phyloP scores from a whole-genome alignment of 1,284 basidiomycete genomes.

The Fomitopsis pinicola region DNA sequence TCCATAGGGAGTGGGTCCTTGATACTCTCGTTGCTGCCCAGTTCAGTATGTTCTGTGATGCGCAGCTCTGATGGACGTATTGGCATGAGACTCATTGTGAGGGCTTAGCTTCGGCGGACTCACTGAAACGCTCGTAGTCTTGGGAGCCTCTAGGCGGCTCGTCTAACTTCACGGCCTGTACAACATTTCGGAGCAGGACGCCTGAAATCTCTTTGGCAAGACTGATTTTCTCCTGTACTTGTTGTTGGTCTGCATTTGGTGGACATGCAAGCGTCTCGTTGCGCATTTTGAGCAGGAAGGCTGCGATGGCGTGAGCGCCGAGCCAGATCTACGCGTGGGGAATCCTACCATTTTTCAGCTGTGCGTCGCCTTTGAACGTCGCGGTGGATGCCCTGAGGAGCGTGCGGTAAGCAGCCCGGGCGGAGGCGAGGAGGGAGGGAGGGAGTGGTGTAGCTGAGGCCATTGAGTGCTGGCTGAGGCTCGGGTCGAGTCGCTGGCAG shows the following conservation, averaged over 20 bases:
- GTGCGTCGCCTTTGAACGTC: slow-evolving; percentile 54
- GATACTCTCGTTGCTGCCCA: slow-evolving; percentile 70
- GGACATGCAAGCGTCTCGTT: slow-evolving; percentile 41
- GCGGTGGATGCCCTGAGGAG: slow-evolving; percentile 58
- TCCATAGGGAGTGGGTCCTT: slow-evolving; percentile 46
- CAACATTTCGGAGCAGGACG: slow-evolving; percentile 68
- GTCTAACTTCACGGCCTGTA: slow-evolving; percentile 53
- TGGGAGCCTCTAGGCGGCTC: slow-evolving; percentile 23
- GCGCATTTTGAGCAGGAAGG: slow-evolving; percentile 67
- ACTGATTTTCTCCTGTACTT: slow-evolving; percentile 50
- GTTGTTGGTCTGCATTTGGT: slow-evolving; percentile 37
- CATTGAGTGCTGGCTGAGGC: neutral
- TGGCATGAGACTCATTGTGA: neutral
- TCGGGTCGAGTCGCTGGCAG: neutral
- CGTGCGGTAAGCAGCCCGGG: slow-evolving; percentile 68
- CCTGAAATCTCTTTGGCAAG: slow-evolving; percentile 61
- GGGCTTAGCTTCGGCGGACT: slow-evolving; percentile 13
- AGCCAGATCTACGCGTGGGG: neutral
- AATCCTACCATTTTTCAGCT: slow-evolving; percentile 21
- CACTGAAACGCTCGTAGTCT: slow-evolving; percentile 54
- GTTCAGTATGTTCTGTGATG: slow-evolving; percentile 65
- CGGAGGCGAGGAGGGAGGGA: slow-evolving; percentile 22
- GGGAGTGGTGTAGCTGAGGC: slow-evolving; percentile 10
- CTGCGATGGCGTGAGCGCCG: slow-evolving; percentile 30
- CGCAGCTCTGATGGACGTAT: slow-evolving; percentile 45